Percentiles rank a stretch among this genome's conserved stretches.
These are phyloP conservation scores for Geranium rotundifolium DNA, from an alignment of 345 rosid species.

Conservation along the genomic window DNA sequence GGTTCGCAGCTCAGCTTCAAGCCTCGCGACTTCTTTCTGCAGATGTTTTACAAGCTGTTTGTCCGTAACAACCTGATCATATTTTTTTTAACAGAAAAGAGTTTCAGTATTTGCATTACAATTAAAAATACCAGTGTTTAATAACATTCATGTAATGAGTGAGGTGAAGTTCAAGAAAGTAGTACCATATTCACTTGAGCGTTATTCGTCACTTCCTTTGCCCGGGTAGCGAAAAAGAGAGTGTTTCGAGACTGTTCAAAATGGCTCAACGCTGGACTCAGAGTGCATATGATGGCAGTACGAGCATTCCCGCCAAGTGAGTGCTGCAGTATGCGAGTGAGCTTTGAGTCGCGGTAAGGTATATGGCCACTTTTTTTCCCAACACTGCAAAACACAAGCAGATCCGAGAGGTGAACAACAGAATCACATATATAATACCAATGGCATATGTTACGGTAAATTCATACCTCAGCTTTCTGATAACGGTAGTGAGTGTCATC, in stretches of 20 bases:
- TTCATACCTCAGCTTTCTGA: slow-evolving; percentile 84
- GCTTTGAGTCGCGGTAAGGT: slow-evolving; percentile 96
- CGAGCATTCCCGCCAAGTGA: slow-evolving; percentile 99
- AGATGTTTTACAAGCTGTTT: slow-evolving; percentile 96
- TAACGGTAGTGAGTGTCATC: slow-evolving; percentile 97
- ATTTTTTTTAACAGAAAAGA: background rate
- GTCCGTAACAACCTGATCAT: slow-evolving; percentile 74
- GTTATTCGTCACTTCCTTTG: slow-evolving; percentile 98
- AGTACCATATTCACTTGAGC: slow-evolving; percentile 97
- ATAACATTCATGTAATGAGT: background rate
- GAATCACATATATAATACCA: too few species aligned
- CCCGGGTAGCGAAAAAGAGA: slow-evolving; percentile 88
- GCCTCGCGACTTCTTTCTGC: slow-evolving; percentile 94
- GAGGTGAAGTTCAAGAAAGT: slow-evolving; percentile 9
- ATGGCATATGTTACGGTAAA: background rate
- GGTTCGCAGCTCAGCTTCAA: slow-evolving; percentile 95
- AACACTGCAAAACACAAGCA: slow-evolving; percentile 34
- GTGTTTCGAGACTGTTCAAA: slow-evolving; percentile 97
- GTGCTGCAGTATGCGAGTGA: slow-evolving; percentile 93
- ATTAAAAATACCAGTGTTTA: background rate
- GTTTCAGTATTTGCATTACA: background rate
- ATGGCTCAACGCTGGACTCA: slow-evolving; percentile 87
- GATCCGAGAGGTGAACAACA: background rate
- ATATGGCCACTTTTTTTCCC: slow-evolving; percentile 93
- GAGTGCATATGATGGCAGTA: slow-evolving; percentile 92